These are phyloP conservation scores for Magnolia officinalis DNA, from an alignment of 164 flowering plant genomes.

Conservation along the genomic window DNA sequence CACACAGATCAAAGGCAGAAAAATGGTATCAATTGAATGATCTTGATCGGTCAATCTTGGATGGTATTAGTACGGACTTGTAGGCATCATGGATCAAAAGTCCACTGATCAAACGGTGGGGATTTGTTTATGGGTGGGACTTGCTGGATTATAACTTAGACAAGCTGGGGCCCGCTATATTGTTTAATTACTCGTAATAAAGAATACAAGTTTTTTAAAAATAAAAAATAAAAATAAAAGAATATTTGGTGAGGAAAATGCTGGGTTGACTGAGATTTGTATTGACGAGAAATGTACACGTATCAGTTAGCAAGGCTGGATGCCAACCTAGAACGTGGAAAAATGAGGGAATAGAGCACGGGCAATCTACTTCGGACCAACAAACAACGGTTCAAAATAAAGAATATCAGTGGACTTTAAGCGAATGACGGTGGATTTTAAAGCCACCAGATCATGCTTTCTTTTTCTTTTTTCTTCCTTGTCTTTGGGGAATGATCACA, in stretches of 20 bases:
- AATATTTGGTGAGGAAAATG: background rate
- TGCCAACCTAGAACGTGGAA: conserved; percentile 14
- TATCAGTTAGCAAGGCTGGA: background rate
- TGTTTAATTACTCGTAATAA: too few species aligned
- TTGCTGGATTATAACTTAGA: background rate
- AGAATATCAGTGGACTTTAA: conserved; percentile 6
- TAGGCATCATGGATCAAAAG: background rate
- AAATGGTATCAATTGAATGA: too few species aligned
- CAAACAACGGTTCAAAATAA: conserved; percentile 3
- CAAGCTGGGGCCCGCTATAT: background rate
- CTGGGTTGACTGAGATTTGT: conserved; percentile 4
- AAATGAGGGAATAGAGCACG: background rate
- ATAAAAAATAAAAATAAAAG: background rate
- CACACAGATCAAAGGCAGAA: too few species aligned
- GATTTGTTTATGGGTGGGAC: background rate
- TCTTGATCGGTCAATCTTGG: too few species aligned
- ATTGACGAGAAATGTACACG: background rate
- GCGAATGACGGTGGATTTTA: background rate
- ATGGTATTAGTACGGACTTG: too few species aligned
- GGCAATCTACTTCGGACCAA: background rate
- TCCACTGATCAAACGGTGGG: background rate
- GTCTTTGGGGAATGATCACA: too few species aligned
- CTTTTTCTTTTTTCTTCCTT: background rate
- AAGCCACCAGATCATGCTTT: background rate
- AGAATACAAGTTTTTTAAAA: background rate